These are phyloP conservation scores for Catenaria anguillulae DNA, from an alignment of 371 early-diverging fungal species.

Conservation along the genomic window DNA sequence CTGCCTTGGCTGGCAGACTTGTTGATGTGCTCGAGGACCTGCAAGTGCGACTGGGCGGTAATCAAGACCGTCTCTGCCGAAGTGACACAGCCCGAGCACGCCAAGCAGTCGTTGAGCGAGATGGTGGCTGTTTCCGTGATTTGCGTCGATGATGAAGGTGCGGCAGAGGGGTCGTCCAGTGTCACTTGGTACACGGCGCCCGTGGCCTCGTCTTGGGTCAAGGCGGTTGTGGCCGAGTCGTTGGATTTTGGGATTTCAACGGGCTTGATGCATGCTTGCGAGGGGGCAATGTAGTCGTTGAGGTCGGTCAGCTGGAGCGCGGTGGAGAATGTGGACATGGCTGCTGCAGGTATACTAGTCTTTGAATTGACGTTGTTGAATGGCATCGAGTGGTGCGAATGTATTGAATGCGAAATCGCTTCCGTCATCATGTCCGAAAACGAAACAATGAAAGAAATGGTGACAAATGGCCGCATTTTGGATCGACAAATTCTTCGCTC, in stretches of 20 bases:
- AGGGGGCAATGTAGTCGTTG: conserved; percentile 88
- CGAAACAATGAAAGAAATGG: too few species aligned
- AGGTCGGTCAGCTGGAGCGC: conserved; percentile 74
- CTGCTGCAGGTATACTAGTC: too few species aligned
- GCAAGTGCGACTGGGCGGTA: conserved; percentile 75
- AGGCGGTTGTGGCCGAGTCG: neutral
- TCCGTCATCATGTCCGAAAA: too few species aligned
- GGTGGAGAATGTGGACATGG: conserved; percentile 36
- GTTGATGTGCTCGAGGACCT: conserved; percentile 55
- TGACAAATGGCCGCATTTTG: too few species aligned
- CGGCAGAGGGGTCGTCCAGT: conserved; percentile 61
- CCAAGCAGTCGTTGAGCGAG: conserved; percentile 86
- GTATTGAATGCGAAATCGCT: too few species aligned
- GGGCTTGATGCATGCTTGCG: conserved; percentile 90
- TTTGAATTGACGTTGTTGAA: too few species aligned
- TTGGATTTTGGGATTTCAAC: conserved; percentile 37
- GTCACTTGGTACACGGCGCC: conserved; percentile 69
- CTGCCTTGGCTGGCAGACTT: conserved; percentile 25
- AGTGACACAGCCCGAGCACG: conserved; percentile 97
- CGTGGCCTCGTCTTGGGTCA: conserved; percentile 23
- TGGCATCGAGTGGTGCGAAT: too few species aligned
- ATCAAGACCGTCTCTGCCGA: conserved; percentile 90
- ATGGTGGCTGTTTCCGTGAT: conserved; percentile 66
- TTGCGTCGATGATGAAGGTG: too few species aligned
- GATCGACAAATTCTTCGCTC: too few species aligned